phyloP scores from a whole-genome alignment of 495 filamentous ascomycete species.

The Podospora pseudopauciseta region DNA sequence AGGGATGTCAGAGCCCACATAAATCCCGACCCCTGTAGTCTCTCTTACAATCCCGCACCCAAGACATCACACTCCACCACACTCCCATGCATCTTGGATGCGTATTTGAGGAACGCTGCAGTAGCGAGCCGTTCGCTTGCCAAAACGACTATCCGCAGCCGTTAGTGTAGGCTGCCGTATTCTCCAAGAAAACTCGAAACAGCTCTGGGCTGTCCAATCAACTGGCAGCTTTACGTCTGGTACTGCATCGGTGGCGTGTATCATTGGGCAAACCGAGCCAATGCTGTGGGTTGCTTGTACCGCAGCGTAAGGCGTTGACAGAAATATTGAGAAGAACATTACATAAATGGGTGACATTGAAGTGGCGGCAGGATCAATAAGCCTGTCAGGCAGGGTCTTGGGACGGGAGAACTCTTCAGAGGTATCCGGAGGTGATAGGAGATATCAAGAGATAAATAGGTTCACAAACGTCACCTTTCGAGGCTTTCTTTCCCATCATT shows the following conservation, averaged over 20 bases:
- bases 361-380: not conserved
- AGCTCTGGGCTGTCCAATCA: not conserved
- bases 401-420: not conserved
- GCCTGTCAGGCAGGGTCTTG: not conserved
- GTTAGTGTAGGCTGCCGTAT: not conserved
- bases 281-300: not conserved
- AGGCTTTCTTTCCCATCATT: not conserved
- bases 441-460: not conserved
- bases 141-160: not conserved
- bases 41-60: not conserved
- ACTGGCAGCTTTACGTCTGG: not conserved
- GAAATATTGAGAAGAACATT: not conserved
- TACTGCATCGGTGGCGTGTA: not conserved
- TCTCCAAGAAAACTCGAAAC: not conserved
- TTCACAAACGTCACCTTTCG: not conserved
- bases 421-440: not conserved
- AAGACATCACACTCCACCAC: not conserved
- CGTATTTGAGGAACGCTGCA: not conserved
- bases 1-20: not conserved
- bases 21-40: not conserved
- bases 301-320: not conserved
- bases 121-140: not conserved
- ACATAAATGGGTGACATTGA: not conserved
- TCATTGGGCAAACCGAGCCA: not conserved
- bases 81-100: not conserved